phyloP scores from a whole-genome alignment of 139 green algal genomes.

The Monoraphidium neglectum region DNA sequence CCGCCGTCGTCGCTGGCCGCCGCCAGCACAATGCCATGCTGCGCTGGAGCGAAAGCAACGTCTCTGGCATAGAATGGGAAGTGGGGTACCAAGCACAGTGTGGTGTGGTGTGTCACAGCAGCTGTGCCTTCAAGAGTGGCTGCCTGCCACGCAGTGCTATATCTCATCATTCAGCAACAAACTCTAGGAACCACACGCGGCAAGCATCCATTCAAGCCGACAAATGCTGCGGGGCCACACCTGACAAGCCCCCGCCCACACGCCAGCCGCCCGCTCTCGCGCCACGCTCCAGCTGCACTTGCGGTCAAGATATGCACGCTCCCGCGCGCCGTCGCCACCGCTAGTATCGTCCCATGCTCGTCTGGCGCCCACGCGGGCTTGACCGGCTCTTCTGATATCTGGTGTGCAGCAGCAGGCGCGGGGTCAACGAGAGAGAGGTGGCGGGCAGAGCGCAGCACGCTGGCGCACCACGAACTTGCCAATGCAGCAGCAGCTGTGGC shows the following conservation, averaged over 20 bases:
- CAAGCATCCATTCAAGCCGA: too few relatives aligned
- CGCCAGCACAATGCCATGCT: constrained; percentile 43
- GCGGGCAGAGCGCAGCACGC: too few relatives aligned
- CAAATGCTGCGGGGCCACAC: not conserved
- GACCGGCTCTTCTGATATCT: not conserved
- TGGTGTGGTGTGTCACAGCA: too few relatives aligned
- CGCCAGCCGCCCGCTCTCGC: not conserved
- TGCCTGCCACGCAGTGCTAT: too few relatives aligned
- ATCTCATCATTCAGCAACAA: too few relatives aligned
- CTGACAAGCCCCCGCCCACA: not conserved
- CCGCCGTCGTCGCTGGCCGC: constrained; percentile 23
- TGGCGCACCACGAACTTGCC: too few relatives aligned
- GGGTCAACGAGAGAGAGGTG: too few relatives aligned
- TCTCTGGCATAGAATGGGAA: too few relatives aligned
- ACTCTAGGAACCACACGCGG: too few relatives aligned
- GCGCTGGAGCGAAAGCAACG: constrained; percentile 43
- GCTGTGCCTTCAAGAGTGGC: too few relatives aligned
- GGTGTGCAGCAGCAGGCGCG: not conserved
- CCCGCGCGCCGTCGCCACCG: constrained; percentile 1
- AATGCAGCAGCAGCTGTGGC: too few relatives aligned
- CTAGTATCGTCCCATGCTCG: constrained; percentile 7
- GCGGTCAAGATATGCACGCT: constrained; percentile 7
- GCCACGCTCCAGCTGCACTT: not conserved
- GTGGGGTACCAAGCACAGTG: too few relatives aligned
- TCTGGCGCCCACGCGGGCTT: constrained; percentile 12